Base-by-base conservation (phyloP, 2,329 filamentous ascomycete species). In the Pseudogymnoascus sp. region DNA sequence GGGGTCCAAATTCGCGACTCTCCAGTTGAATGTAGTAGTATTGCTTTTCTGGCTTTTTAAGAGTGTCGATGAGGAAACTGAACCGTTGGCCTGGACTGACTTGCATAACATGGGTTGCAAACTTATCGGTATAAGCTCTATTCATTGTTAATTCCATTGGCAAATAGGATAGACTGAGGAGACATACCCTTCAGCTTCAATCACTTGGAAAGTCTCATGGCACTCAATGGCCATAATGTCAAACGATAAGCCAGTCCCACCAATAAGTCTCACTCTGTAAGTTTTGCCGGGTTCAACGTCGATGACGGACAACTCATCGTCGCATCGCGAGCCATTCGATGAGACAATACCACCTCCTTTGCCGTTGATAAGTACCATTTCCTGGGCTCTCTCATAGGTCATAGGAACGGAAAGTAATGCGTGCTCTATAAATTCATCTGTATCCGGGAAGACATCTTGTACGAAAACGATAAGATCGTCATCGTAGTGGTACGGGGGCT, bases 191-290 rank as follows among this genome's bases (percentile, higher is more conserved):
- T 89, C 86, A 0, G 82, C 85, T 64, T 83, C 81, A 63, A 89
- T 84, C 62, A 90, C 76, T 0, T 78, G 79, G 40, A 88, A 70
- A 8, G 80, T 74, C 1, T 76, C 69, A 67, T 89, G 86, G 5
- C 71, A 79, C 65, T 87, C 83, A 42, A 89, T 80, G 0, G 76
- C 83, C 2, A 86, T 68, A 1, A 79, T 78, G 3, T 81, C 73
- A 66, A 83, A 77, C 0, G 82, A 84, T 16, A 88, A 74, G 0
- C 82, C 82, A 0, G 80, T 81, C 0, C 73, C 78, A 3, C 84
- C 83, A 47, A 89, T 80, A 68, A 86, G 83, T 8, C 86, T 79
- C 62, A 89, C 73, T 1, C 85, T 79, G 68, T 89, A 89, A 0
- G 80, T 84, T 70, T 80, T 84, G 10, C 77, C 81, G 0, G 86